Base-by-base conservation (phyloP, 2,329 filamentous ascomycete genomes). In the Juglanconis juglandina region DNA sequence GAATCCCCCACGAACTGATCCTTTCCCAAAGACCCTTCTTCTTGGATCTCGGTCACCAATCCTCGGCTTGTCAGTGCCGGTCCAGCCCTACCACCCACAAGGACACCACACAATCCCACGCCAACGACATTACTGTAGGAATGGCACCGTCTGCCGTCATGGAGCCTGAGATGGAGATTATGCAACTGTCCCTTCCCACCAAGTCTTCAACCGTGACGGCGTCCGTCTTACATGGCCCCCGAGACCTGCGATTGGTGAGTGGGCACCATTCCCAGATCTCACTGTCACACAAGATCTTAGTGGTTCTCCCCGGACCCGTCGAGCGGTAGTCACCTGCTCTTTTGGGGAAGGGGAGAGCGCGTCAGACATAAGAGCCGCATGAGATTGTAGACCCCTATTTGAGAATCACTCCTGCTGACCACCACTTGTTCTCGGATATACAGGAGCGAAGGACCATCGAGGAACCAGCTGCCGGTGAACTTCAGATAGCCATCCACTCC, bases 401-500 rank as follows among this genome's bases (percentile, higher is more conserved):
- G 57, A 35, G 9, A 24, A 1, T 56, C 62, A 32, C 9, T 51
- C 24, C 53, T 17, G 56, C 55, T 66, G 66, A 63, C 66, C 60
- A 61, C 44, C 5, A 46, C 24, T 42, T 44, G 13, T 32, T 14
- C 3, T 5, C 4, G 3, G 1, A 13, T 17, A 11, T 59, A 54
- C 64, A 85, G 83, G 82, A 86, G 72, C 71, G 72, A 47, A 76
- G 81, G 68, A 78, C 60, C 42, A 77, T 86, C 41, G 75, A 79
- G 49, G 75, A 77, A 8, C 81, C 81, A 6, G 71, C 68, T 32
- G 64, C 68, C 33, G 81, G 79, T 58, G 86, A 89, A 69, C 78
- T 90, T 58, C 87, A 89, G 72, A 80, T 89, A 67, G 79, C 84
- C 66, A 79, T 90, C 71, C 83, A 82, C 67, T 81, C 83, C 6